Evolutionary conservation across 371 early-diverging fungal species (phyloP), one percentile per base, ranked within the genome.

Genomic region (Syncephalis plumigaleata): DNA sequence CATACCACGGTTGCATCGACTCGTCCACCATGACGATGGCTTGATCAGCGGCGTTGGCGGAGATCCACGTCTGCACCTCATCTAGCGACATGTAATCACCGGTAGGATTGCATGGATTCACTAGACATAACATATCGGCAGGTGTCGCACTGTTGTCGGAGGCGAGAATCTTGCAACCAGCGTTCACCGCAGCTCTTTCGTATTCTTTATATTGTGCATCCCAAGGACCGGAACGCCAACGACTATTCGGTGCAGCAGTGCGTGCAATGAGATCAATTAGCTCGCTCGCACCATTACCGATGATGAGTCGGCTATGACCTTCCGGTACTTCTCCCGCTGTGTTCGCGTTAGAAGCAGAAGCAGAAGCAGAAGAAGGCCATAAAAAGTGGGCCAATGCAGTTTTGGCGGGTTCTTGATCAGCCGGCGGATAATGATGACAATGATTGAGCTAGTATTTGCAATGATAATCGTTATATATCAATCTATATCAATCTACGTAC

Each of bases 1-100:
- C 80, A 45, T 75, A 73, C 87, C 87, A 87, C 25, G 81, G 82
- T 61, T 87, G 87, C 87, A 87, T 87, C 0, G 86, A 85, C 60
- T 87, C 87, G 60, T 87, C 87, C 39, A 86, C 75, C 50, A 86
- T 70, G 18, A 79, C 81, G 37, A 75, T 67, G 26, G 82, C 84
- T 17, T 73, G 75, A 11, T 71, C 64, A 39, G 64, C 65, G 7
- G 75, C 79, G 44, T 81, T 82, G 37, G 55, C 61, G 37, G 58
- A 46, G 44, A 86, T 76, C 79, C 80, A 85, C 38, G 48, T 44
- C 60, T 82, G 77, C 25, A 87, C 47, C 46, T 65, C 68, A n/a
- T 66, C 64, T 26, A 84, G 56, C 22, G 70, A 64, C 51, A 79
- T 70, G 57, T 84, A 87, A 47, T 83, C 83, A 49, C 87, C 87